phyloP scores from a whole-genome alignment of 345 rosid genomes.

The Cochlearia excelsa region DNA sequence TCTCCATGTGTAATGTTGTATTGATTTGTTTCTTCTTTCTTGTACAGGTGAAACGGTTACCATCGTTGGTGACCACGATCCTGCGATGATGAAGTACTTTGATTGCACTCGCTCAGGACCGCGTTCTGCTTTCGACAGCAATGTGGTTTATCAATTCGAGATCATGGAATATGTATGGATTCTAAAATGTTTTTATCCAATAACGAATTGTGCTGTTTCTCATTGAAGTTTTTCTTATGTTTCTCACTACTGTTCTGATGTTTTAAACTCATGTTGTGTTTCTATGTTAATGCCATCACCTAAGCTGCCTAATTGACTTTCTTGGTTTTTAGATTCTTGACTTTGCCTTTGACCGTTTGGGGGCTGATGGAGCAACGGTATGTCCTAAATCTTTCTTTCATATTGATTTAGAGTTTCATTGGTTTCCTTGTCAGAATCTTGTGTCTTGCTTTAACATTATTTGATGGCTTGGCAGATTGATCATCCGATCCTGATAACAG shows the following conservation, averaged over 20 bases:
- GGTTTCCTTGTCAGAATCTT: slow-evolving; percentile 21
- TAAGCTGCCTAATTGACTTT: neutral
- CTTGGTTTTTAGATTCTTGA: slow-evolving; percentile 65
- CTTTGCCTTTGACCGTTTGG: slow-evolving; percentile 88
- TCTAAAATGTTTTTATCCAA: neutral
- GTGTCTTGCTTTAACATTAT: slow-evolving; percentile 39
- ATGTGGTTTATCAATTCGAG: slow-evolving; percentile 93
- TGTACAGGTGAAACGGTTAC: slow-evolving; percentile 81
- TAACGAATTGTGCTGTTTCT: neutral
- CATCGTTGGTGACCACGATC: slow-evolving; percentile 81
- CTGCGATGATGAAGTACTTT: slow-evolving; percentile 72
- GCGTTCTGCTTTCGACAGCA: slow-evolving; percentile 84
- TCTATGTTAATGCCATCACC: neutral
- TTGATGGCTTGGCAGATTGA: slow-evolving; percentile 79
- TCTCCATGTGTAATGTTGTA: slow-evolving; percentile 15
- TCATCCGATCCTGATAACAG: slow-evolving; percentile 90
- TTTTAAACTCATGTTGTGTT: neutral
- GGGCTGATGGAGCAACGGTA: slow-evolving; percentile 83
- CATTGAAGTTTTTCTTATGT: neutral
- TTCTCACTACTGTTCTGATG: neutral
- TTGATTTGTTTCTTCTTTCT: slow-evolving; percentile 13
- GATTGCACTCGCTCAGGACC: slow-evolving; percentile 95
- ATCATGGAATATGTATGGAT: slow-evolving; percentile 88
- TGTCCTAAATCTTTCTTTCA: slow-evolving; percentile 9
- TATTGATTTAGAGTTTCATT: slow-evolving; percentile 19